phyloP scores from a whole-genome alignment of 1,284 basidiomycete genomes.

The Rhodotorula sp. region DNA sequence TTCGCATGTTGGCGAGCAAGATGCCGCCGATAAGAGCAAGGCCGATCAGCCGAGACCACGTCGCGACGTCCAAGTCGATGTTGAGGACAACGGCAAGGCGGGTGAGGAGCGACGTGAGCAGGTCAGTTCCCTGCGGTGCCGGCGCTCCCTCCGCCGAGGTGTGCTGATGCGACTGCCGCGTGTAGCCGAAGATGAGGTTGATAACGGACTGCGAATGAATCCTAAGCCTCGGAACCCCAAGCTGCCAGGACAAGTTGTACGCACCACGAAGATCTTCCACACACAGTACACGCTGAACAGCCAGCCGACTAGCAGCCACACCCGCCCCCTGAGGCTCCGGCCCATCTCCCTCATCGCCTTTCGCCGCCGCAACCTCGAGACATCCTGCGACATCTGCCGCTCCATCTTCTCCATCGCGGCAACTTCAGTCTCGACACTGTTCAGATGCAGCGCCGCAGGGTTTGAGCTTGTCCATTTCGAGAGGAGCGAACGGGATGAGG shows the following conservation, averaged over 20 bases:
- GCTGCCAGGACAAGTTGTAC: neutral
- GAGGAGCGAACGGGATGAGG: slow-evolving; percentile 31
- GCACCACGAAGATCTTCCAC: slow-evolving; percentile 45
- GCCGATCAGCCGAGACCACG: slow-evolving; percentile 50
- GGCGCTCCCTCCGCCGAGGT: neutral
- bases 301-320: slow-evolving; percentile 48
- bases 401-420: slow-evolving; percentile 50
- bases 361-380: slow-evolving; percentile 45
- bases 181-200: slow-evolving; percentile 49
- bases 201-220: slow-evolving; percentile 42
- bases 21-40: slow-evolving; percentile 50
- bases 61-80: slow-evolving; percentile 49
- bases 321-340: slow-evolving; percentile 46
- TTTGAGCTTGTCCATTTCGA: slow-evolving; percentile 31
- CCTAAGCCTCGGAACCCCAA: neutral
- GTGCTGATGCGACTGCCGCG: slow-evolving; percentile 21
- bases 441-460: slow-evolving; percentile 44
- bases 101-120: slow-evolving; percentile 45
- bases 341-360: slow-evolving; percentile 48
- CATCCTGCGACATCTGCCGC: slow-evolving; percentile 49
- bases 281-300: slow-evolving; percentile 51
- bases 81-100: slow-evolving; percentile 47
- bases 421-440: slow-evolving; percentile 49
- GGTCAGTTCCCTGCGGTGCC: slow-evolving; percentile 36
- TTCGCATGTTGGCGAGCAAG: slow-evolving; percentile 51